Base-by-base conservation (phyloP, 225 moss, liverwort and hornwort genomes). In the Antitrichia curtipendula region DNA sequence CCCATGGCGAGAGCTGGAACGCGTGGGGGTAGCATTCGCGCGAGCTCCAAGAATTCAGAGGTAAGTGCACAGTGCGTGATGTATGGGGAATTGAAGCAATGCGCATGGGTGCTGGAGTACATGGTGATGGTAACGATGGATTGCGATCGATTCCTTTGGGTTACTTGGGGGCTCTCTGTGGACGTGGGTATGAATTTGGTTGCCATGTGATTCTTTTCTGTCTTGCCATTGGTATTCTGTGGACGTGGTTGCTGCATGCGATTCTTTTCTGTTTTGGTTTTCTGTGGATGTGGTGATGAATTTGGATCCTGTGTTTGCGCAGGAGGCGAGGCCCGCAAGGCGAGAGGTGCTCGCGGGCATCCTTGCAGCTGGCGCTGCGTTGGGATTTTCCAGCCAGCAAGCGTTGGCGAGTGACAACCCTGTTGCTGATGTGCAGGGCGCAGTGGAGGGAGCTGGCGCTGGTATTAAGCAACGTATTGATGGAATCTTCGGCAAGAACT, bases 401-500 rank as follows among this genome's bases (percentile, higher is more conserved):
- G 91, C 92, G 23, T 86, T 88, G 65, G 80, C 88, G 61, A 75
- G 3, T 21, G 70, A 56, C 38, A 80, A 69, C 53, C 91, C 91
- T 3, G 20, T 92, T 9, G 87, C 59, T 7, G 93, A 88, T 36
- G 90, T 87, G 22, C 88, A 92, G 90, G 79, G 59, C 49, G 59
- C 82, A 31, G 91, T 90, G 73, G 96, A 86, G 0, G 90, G 90
- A 31, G 87, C 89, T 13, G 84, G 86, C 40, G n/a, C 87, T 10
- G 82, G 70, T 21, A 54, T 91, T 22, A 87, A 93, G 88, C 43
- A 52, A 0, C 91, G 84, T 16, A 70, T 91, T 13, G 97, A 94
- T 78, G 96, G 96, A 43, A 71, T 94, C 49, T 92, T 94, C 43
- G 95, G 90, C 85, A 90, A 91, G 86, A 63, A 85, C 86, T 93